A percentile compares a stretch with the other conserved stretches of the same genome.
phyloP scores from a whole-genome alignment of 495 filamentous ascomycete species.

The Jackrogersella multiformis region DNA sequence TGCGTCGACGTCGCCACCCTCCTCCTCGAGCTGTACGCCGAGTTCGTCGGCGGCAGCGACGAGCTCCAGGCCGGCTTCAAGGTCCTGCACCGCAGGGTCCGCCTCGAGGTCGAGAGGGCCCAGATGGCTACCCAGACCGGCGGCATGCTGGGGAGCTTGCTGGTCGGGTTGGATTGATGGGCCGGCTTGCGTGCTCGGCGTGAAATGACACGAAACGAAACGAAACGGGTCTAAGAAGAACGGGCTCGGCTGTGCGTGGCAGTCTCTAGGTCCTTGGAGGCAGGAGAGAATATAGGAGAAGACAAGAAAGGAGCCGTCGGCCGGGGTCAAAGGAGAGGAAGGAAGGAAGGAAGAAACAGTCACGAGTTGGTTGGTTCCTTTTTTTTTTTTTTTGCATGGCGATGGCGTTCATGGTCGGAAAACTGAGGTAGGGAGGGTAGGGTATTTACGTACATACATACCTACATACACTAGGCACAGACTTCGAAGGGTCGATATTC shows the following conservation, averaged over 20 bases:
- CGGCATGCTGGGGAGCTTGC: slow-evolving; percentile 86
- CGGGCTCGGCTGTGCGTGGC: no score
- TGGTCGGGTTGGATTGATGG: slow-evolving; percentile 48
- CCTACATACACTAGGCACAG: no score
- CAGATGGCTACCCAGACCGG: slow-evolving; percentile 79
- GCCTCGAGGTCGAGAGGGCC: slow-evolving; percentile 78
- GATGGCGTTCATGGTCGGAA: slow-evolving; percentile 50
- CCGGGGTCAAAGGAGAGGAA: background rate
- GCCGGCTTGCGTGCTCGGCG: no score
- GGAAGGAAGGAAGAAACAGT: background rate
- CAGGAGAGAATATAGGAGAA: no score
- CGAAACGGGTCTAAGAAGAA: no score
- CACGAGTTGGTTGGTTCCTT: slow-evolving; percentile 7
- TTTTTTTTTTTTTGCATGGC: slow-evolving; percentile 56
- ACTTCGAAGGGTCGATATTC: background rate
- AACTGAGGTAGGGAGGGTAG: background rate
- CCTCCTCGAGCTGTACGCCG: slow-evolving; percentile 85
- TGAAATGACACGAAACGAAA: no score
- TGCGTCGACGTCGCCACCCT: slow-evolving; percentile 82
- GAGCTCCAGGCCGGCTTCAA: slow-evolving; percentile 75
- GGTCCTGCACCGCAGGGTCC: slow-evolving; percentile 71
- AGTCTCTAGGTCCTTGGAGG: no score
- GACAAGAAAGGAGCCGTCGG: background rate
- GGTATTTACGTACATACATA: slow-evolving; percentile 5
- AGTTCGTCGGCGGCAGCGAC: slow-evolving; percentile 75